Base-by-base conservation (phyloP, 768 basidiomycete species). In the Boletus fagicola region DNA sequence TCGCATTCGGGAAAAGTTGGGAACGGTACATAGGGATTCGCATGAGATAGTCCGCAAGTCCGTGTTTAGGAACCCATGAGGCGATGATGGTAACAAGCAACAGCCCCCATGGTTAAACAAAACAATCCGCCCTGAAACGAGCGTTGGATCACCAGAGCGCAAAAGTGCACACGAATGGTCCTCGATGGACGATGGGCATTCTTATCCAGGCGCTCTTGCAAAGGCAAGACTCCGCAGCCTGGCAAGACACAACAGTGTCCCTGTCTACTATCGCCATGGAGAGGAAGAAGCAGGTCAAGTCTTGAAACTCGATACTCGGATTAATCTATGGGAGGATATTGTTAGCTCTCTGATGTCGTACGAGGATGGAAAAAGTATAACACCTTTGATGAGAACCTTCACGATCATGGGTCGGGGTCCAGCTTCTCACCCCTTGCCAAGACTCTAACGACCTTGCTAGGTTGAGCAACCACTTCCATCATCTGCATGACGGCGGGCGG, bases 351-450 rank as follows among this genome's bases (percentile, higher is more conserved):
- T 39, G 42, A 10, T 31, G 43, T 33, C 13, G 22, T 39, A 20
- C 22, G 18, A 5, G 4, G 3, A 12, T 18, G 4, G n/a, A 9
- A 49, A 33, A 18, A 16, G 31, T 20, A 35, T 10, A 46, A 0
- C 30, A 68, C 68, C 62, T 64, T 63, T 60, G 51, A 39, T 28
- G 45, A 5, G 9, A 15, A 36, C 35, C 28, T 24, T 31, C 18
- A 46, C 4, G 26, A 8, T 65, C 62, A 74, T 4, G 71, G 60
- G 45, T 70, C 76, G 39, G 81, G 82, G 43, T 93, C 90, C 52
- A 93, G 72, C 72, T 92, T 91, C 79, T 93, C 91, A 33, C 91
- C 91, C 13, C 91, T 83, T 2, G 91, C 88, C 58, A 93, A 82
- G 30, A 93, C 86, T 26, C 90, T 78, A 35, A 92, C 85, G 61